These are phyloP conservation scores for Eutrema salsugineum DNA, from an alignment of 441 rosid species.

Conservation along the genomic window DNA sequence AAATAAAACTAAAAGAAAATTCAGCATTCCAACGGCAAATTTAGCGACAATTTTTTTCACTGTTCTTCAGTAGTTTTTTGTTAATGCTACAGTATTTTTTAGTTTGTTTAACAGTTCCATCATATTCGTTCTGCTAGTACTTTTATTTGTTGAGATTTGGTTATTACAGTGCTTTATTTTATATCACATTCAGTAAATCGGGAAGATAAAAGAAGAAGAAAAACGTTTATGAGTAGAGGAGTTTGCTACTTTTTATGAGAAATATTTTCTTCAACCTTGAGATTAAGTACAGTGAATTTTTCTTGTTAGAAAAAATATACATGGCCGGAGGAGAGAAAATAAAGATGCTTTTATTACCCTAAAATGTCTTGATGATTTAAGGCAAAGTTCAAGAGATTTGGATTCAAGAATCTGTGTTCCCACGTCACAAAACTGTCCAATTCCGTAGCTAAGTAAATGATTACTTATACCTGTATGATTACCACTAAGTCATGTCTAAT, in stretches of 20 bases:
- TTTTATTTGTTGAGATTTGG: neutral
- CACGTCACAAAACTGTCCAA: constrained; percentile 11
- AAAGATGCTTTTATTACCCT: constrained; percentile 7
- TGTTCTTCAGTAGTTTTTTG: neutral
- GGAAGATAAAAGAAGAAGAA: neutral
- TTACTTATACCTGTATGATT: neutral
- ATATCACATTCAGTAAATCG: neutral
- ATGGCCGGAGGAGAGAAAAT: neutral
- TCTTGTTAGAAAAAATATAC: neutral
- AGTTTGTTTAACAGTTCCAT: neutral
- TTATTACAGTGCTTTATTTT: neutral
- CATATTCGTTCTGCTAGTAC: neutral
- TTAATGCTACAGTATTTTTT: too few species aligned
- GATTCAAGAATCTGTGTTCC: constrained; percentile 2
- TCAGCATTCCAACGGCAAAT: neutral
- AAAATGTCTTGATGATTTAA: neutral
- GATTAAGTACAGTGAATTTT: neutral
- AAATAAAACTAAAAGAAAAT: neutral
- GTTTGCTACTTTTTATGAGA: neutral
- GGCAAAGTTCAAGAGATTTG: constrained; percentile 1
- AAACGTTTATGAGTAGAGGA: neutral
- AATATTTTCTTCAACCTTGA: neutral
- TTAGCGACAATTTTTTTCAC: neutral
- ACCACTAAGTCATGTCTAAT: neutral
- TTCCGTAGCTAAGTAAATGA: neutral